These are phyloP conservation scores for Funneliformis mosseae DNA, from an alignment of 192 early-diverging fungal genomes.

Conservation along the genomic window DNA sequence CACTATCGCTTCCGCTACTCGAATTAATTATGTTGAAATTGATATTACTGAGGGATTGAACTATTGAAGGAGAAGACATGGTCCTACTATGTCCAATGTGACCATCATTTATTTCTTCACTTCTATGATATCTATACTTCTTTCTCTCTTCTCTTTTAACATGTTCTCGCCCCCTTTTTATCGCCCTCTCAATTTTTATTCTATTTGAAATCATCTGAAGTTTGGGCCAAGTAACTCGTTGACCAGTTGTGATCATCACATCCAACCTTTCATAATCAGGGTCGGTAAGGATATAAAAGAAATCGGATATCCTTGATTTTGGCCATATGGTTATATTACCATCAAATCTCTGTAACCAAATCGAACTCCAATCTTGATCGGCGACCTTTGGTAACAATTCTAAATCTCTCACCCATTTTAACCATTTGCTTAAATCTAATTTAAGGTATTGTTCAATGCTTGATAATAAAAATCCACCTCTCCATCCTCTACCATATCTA, in stretches of 20 bases:
- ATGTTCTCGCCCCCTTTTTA: slow-evolving; percentile 49
- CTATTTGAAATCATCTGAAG: slow-evolving; percentile 78
- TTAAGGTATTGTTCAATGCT: slow-evolving; percentile 78
- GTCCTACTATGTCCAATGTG: background rate
- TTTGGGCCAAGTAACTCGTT: slow-evolving; percentile 73
- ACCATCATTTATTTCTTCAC: background rate
- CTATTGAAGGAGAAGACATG: background rate
- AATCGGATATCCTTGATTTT: slow-evolving; percentile 61
- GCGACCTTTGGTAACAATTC: slow-evolving; percentile 76
- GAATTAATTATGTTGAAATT: background rate
- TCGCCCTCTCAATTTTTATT: slow-evolving; percentile 72
- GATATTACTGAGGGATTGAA: background rate
- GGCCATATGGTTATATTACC: slow-evolving; percentile 85
- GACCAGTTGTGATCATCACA: slow-evolving; percentile 61
- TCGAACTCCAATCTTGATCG: slow-evolving; percentile 76
- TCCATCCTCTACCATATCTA: slow-evolving; percentile 72
- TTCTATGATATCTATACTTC: background rate
- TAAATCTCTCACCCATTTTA: slow-evolving; percentile 77
- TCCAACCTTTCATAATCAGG: slow-evolving; percentile 60
- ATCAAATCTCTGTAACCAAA: slow-evolving; percentile 91
- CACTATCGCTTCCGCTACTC: slow-evolving; percentile 20
- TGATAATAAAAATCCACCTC: slow-evolving; percentile 84
- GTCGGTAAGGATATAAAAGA: slow-evolving; percentile 64
- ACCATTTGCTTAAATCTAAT: slow-evolving; percentile 86
- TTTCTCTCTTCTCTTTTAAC: slow-evolving; percentile 36